Evolutionary conservation across 768 basidiomycete species (phyloP).

Genomic region (Russula vinacea): DNA sequence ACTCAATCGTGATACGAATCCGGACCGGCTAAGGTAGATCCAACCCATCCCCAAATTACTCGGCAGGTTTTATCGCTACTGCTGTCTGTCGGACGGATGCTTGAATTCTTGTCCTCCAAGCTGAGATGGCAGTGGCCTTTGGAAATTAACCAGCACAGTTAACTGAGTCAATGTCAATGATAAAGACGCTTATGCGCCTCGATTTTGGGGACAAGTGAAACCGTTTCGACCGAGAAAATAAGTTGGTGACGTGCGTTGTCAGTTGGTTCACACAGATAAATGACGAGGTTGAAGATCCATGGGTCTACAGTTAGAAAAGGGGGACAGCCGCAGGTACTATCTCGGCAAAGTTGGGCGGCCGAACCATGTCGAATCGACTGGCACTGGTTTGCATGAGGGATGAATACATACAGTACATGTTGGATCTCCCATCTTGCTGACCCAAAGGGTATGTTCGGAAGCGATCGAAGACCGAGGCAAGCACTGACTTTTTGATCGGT

Average conservation of each 20-base stretch:
- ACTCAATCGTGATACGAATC: conserved; percentile 13
- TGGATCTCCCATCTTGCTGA: conserved; percentile 6
- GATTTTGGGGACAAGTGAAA: not conserved
- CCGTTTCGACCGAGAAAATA: conserved; percentile 1
- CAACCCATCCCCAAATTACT: not conserved
- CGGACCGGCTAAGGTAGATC: not conserved
- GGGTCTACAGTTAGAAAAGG: not conserved
- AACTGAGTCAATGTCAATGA: conserved; percentile 7
- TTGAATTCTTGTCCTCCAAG: conserved; percentile 1
- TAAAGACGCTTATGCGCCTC: not conserved
- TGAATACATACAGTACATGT: conserved; percentile 15
- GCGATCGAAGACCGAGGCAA: conserved; percentile 23
- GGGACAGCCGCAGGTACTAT: too few relatives aligned
- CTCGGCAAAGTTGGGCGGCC: not conserved
- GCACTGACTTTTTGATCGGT: conserved; percentile 20
- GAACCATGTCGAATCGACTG: not conserved
- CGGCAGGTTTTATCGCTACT: not conserved
- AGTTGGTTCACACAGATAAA: not conserved
- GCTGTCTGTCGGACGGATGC: not conserved
- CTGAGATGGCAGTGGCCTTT: not conserved
- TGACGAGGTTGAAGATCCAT: not conserved
- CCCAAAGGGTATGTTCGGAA: conserved; percentile 23
- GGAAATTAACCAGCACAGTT: conserved; percentile 1
- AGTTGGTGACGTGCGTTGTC: not conserved
- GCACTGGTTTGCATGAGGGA: conserved; percentile 1